phyloP scores from a whole-genome alignment of 306 rosid species.

The Fragaria iinumae region DNA sequence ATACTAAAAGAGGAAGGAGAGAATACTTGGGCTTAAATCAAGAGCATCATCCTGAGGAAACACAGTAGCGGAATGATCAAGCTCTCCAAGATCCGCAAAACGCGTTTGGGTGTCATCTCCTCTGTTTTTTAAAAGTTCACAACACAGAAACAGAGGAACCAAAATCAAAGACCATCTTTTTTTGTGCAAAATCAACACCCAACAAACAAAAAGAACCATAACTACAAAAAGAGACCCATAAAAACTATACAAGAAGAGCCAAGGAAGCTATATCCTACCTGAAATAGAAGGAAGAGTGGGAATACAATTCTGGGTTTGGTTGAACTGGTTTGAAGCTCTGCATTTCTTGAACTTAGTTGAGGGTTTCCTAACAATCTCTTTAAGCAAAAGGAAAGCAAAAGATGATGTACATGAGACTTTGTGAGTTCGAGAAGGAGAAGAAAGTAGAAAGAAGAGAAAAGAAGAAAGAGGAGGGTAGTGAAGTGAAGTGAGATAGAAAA shows the following conservation, averaged over 20 bases:
- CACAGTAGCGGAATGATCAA: slow-evolving; percentile 56
- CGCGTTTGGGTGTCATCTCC: slow-evolving; percentile 61
- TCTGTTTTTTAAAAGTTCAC: slow-evolving; percentile 46
- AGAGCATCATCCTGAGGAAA: slow-evolving; percentile 64
- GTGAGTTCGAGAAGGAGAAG: not conserved
- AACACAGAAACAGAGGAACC: slow-evolving; percentile 29
- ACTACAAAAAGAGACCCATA: not conserved
- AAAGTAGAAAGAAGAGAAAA: not conserved
- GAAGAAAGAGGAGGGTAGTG: not conserved
- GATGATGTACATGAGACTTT: not conserved
- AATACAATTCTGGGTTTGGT: slow-evolving; percentile 46
- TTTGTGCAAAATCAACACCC: not conserved
- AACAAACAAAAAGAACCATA: not conserved
- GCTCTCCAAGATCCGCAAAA: slow-evolving; percentile 64
- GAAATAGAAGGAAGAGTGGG: slow-evolving; percentile 50
- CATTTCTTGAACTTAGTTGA: slow-evolving; percentile 32
- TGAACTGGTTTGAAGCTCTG: slow-evolving; percentile 59
- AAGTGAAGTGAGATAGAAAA: slow-evolving; percentile 19
- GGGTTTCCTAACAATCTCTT: not conserved
- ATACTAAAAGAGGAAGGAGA: slow-evolving; percentile 15
- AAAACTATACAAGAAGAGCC: not conserved
- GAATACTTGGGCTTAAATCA: slow-evolving; percentile 78
- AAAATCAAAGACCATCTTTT: not conserved
- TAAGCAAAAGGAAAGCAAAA: slow-evolving; percentile 2
- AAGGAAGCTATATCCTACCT: slow-evolving; percentile 35